Conservation (phyloP, 2,329 filamentous ascomycete species). For the Rugonectria rugulosa region DNA sequence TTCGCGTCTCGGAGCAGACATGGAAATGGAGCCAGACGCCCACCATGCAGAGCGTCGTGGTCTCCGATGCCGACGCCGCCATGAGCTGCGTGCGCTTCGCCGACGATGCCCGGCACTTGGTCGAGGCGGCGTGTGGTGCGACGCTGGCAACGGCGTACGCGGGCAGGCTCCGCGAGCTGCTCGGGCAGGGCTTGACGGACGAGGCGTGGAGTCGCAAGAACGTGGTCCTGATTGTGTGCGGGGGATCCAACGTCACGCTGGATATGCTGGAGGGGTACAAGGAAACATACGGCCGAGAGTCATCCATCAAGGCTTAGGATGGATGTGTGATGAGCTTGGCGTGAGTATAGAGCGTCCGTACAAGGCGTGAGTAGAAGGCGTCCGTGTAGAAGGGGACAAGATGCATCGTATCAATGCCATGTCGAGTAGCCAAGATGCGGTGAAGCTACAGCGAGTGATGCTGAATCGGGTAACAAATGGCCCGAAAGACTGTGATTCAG, state of each 20-base stretch:
- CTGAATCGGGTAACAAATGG: no score
- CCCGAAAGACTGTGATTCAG: no score
- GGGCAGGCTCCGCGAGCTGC: conserved; percentile 65
- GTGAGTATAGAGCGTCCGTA: no score
- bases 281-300: conserved; percentile 49
- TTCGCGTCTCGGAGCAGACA: conserved; percentile 71
- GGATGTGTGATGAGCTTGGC: no score
- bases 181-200: conserved; percentile 61
- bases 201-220: conserved; percentile 71
- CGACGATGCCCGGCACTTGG: conserved; percentile 81
- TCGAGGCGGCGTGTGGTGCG: conserved; percentile 87
- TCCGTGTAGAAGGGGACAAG: no score
- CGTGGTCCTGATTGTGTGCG: conserved; percentile 86
- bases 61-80: conserved; percentile 72
- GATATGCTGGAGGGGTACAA: conserved; percentile 67
- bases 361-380: no score
- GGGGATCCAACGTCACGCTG: conserved; percentile 73
- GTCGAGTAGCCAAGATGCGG: no score
- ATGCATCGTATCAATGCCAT: no score
- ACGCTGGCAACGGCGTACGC: conserved; percentile 75
- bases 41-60: conserved; percentile 44
- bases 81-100: conserved; percentile 78
- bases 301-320: conserved; percentile 44
- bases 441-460: no score
- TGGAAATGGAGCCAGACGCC: conserved; percentile 68